Evolutionary conservation across 441 rosid species (phyloP), one percentile per base, ranked within the genome.

Genomic region (Arabidopsis hybrid): DNA sequence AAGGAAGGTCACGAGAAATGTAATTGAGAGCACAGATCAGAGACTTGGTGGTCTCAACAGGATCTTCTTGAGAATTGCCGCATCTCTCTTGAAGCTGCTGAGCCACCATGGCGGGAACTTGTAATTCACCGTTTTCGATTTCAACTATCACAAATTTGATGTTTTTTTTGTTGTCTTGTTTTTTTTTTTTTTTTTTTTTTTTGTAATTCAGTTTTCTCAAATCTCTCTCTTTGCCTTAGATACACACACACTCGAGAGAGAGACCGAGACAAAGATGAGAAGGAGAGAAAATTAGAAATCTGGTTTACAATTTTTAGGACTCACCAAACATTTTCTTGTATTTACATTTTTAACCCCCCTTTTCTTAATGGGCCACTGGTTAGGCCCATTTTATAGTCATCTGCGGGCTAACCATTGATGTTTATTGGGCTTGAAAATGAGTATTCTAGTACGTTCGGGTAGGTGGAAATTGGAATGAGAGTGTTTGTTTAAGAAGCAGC

Each of bases 1-100:
- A 80, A 62, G 99, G 97, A 78, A 96, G 95, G 84, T 90, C 83
- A 14, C 99, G 91, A 58, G 98, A 91, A 78, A 96, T 87, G 79
- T 87, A 83, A 76, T 84, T 90, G 73, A 96, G 91, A 59, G 99
- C 97, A 62, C 78, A 88, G 78, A 96, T 87, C 81, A 95, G 78
- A 63, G 97, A 84, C 83, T 89, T 90, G 5, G 95, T 78, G 78
- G 86, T 85, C 66, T 84, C 84, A 0, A 72, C 68, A 53, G 78
- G 78, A 74, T 83, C 91, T n/a, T 79, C 77, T n/a, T 67, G 55
- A 18, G 46, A 56, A 47, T 40, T 83, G 53, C 42, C 81, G 39
- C 72, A 75, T 55, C 67, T 89, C 64, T 80, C 77, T 78, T 85
- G 91, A 29, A 85, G 79, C 84, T 77, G 63, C 82, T 77, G 57